Base-by-base conservation (phyloP, 257 asterid species). In the Lantana camara region DNA sequence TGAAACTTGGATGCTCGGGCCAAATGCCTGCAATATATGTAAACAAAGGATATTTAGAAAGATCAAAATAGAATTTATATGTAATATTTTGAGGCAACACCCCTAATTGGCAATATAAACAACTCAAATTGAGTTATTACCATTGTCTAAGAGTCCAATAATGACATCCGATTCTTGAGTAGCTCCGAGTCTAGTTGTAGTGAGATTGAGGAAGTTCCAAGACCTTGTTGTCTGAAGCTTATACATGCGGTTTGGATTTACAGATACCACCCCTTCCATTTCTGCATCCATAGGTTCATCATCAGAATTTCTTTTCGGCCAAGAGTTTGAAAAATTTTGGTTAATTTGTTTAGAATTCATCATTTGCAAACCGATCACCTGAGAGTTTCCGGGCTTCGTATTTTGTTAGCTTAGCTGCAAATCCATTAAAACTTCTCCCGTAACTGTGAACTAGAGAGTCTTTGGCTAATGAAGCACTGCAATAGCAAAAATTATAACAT, bases 221-320 rank as follows among this genome's bases (percentile, higher is more conserved):
- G 32, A 27, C 32, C 32, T 27, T 27, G 32, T 27, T 27, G 32
- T 27, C 2, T 27, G 32, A 27, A 27, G 32, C 32, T 27, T 27
- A 27, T 27, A 27, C 32, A 27, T 27, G 32, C 63, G 56, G 59
- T 42, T 77, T 10, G 80, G 86, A 14, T 67, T 73, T 53, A 80
- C 80, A 1, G 86, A 80, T 6, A 74, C 48, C 3, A 80, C 80
- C 20, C 79, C 86, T 58, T 77, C 75, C 86, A 80, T 77, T 45
- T 57, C 86, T 77, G 77, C 58, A 74, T 27, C 32, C 5, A 27
- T 27, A 27, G 2, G 32, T 2, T 27, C 5, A 27, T 2, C 32
- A 27, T 27, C n/a, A n/a, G n/a, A 27, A 2, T 27, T 27, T 27
- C 11, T 19, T 45, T 55, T 57, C 9, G 47, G 24, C 7, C 20